A percentile compares a stretch with the other conserved stretches of the same genome.
These are phyloP conservation scores for Globisporangium iwayamae DNA, from an alignment of 352 stramenopile species.

Conservation along the genomic window DNA sequence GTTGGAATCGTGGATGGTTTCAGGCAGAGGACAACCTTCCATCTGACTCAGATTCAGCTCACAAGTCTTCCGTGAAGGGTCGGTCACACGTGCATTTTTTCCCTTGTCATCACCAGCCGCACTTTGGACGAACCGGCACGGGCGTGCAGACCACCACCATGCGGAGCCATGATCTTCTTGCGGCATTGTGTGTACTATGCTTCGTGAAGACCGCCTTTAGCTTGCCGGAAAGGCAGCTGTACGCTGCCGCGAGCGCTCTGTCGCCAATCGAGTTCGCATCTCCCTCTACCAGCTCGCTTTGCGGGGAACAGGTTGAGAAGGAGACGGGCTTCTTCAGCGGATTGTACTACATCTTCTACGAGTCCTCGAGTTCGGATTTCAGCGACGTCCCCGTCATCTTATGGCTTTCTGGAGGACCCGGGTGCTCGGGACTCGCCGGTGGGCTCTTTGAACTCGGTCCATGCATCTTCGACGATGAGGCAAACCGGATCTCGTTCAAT, in stretches of 20 bases:
- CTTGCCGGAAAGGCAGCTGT: constrained; percentile 7
- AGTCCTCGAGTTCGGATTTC: constrained; percentile 25
- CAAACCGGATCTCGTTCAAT: constrained; percentile 71
- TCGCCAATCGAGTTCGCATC: background rate
- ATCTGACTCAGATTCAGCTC: background rate
- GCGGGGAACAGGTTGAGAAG: constrained; percentile 52
- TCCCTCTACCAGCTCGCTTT: constrained; percentile 34
- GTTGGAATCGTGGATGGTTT: background rate
- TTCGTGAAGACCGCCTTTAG: background rate
- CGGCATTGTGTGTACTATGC: constrained; percentile 3
- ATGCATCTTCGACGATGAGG: constrained; percentile 83
- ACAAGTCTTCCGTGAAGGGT: constrained; percentile 2
- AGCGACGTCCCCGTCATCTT: constrained; percentile 84
- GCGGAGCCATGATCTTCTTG: background rate
- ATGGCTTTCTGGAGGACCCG: constrained; percentile 96
- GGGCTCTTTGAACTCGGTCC: constrained; percentile 96
- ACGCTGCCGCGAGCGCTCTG: constrained; percentile 30
- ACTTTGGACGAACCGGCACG: background rate
- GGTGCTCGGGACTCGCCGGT: constrained; percentile 92
- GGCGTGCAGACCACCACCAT: background rate
- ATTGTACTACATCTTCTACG: constrained; percentile 78
- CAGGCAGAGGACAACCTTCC: background rate
- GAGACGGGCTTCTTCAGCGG: constrained; percentile 59
- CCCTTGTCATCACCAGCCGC: background rate
- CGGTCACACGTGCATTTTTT: background rate